phyloP scores from a whole-genome alignment of 1,139 yeast genomes.

The Taiozyma sp. region DNA sequence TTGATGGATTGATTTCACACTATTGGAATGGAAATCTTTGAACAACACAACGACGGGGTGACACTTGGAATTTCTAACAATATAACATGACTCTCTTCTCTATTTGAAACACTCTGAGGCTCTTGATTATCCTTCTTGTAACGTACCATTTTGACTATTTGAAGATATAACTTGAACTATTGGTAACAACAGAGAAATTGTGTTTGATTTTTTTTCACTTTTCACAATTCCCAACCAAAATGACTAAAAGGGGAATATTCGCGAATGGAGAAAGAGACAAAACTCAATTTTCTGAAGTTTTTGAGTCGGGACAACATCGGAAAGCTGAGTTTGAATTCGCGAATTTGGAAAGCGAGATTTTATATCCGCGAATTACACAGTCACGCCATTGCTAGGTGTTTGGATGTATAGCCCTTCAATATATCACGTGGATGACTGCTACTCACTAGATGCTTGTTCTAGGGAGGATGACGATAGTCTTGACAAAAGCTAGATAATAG shows the following conservation, averaged over 20 bases:
- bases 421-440: too few relatives aligned
- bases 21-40: not conserved
- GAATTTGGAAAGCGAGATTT: not conserved
- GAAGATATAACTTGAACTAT: not conserved
- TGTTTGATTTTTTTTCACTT: slow-evolving; percentile 1
- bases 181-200: not conserved
- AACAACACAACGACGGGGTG: not conserved
- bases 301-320: too few relatives aligned
- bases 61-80: not conserved
- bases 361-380: too few relatives aligned
- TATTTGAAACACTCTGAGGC: not conserved
- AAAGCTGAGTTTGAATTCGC: not conserved
- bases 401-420: too few relatives aligned
- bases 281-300: too few relatives aligned
- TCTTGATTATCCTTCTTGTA: not conserved
- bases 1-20: too few relatives aligned
- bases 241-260: not conserved
- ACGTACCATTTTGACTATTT: slow-evolving; percentile 4
- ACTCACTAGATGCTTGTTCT: too few relatives aligned
- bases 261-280: not conserved
- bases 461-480: too few relatives aligned
- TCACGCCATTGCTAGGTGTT: too few relatives aligned
- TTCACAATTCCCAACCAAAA: not conserved
- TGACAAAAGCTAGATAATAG: too few relatives aligned
- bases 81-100: not conserved